Evolutionary conservation across 495 filamentous ascomycete species (phyloP).

Genomic region (Penicillium egyptiacum): DNA sequence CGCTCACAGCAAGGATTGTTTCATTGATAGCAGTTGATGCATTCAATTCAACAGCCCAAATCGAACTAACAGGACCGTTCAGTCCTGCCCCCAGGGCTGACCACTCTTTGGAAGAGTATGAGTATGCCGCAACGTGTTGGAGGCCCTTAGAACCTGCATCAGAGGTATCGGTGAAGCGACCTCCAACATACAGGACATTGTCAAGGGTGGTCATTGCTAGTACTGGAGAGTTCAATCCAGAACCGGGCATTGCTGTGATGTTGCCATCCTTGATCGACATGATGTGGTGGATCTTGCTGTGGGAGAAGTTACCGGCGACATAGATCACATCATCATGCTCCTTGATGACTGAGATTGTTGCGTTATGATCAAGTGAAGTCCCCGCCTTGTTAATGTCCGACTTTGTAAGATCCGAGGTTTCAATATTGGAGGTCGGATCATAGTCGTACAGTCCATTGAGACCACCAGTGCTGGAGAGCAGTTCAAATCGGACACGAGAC

Average conservation of each 20-base stretch:
- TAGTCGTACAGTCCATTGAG: constrained; percentile 93
- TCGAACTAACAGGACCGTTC: constrained; percentile 69
- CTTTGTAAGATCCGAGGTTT: constrained; percentile 61
- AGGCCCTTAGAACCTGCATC: constrained; percentile 60
- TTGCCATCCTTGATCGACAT: constrained; percentile 69
- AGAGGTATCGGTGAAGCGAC: constrained; percentile 76
- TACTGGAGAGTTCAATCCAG: constrained; percentile 82
- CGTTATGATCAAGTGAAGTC: constrained; percentile 59
- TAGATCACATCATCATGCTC: constrained; percentile 62
- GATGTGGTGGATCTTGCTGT: constrained; percentile 64
- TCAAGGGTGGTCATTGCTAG: constrained; percentile 63
- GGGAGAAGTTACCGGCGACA: constrained; percentile 83
- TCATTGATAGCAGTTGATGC: constrained; percentile 68
- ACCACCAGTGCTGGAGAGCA: constrained; percentile 60
- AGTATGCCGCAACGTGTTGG: constrained; percentile 73
- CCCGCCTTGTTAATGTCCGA: constrained; percentile 77
- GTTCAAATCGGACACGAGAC: constrained; percentile 75
- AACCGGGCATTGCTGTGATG: constrained; percentile 58
- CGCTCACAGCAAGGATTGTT: constrained; percentile 74
- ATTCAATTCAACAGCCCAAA: constrained; percentile 80
- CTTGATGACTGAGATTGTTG: constrained; percentile 63
- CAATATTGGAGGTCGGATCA: constrained; percentile 59
- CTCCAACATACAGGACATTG: constrained; percentile 75
- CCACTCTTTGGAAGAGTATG: constrained; percentile 69
- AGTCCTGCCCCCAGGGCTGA: constrained; percentile 79